phyloP scores from a whole-genome alignment of 1,284 basidiomycete genomes.

The Leccinum pachyderme region DNA sequence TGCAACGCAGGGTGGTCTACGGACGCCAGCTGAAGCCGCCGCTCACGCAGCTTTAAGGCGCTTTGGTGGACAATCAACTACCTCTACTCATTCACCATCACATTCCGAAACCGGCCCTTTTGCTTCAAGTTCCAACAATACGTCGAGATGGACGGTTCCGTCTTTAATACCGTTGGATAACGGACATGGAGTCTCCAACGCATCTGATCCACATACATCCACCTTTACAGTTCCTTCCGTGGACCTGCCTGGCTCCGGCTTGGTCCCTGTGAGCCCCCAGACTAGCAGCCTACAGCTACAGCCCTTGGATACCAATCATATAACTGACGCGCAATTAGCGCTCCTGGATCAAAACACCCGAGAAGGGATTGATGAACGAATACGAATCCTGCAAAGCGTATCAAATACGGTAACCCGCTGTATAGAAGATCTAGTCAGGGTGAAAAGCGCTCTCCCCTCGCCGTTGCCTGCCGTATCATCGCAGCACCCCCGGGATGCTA shows the following conservation, averaged over 20 bases:
- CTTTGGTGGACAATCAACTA: constrained; percentile 16
- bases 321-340: constrained; percentile 60
- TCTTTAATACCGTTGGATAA: constrained; percentile 55
- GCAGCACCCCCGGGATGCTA: constrained; percentile 1
- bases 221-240: neutral
- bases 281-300: constrained; percentile 7
- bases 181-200: constrained; percentile 3
- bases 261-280: neutral
- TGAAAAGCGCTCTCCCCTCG: constrained; percentile 67
- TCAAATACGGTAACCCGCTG: constrained; percentile 67
- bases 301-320: constrained; percentile 30
- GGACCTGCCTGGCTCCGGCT: neutral
- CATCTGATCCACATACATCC: constrained; percentile 2
- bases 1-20: constrained; percentile 14
- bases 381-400: constrained; percentile 73
- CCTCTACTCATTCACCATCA: neutral
- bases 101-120: constrained; percentile 8
- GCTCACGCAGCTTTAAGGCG: constrained; percentile 45
- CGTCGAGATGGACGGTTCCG: constrained; percentile 37
- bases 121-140: constrained; percentile 11
- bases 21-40: constrained; percentile 43
- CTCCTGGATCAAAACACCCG: constrained; percentile 64
- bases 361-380: constrained; percentile 79
- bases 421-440: constrained; percentile 72
- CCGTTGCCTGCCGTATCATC: constrained; percentile 9